Evolutionary conservation across 148 eudicot genomes (phyloP), one percentile per base, ranked within the genome.

Genomic region (Vaccinium macrocarpon): DNA sequence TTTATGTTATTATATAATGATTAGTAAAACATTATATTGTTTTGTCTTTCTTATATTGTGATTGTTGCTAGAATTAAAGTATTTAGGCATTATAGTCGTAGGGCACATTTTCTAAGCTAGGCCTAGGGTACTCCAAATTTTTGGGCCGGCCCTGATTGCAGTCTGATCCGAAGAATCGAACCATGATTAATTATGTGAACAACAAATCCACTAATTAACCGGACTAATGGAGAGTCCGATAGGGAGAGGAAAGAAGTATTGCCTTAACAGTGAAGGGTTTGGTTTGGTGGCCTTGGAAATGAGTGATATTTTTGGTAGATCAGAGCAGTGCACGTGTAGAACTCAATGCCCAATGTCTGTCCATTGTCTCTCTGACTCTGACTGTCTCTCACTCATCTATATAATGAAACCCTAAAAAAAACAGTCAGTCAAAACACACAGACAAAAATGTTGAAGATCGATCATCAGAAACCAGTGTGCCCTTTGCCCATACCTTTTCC

Each of bases 251-350:
- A 74, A 70, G 53, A 38, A 52, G 46, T 27, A 27, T 21, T 71
- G 25, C 66, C 77, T 53, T 84, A 46, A 53, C 27, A 66, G 56
- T 35, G 50, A 82, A 74, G 71, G 13, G 64, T 56, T 18, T 42
- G 52, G 82, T 81, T 55, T 59, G 72, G 82, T 81, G 81, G 79
- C 89, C 86, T 88, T 81, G 89, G 75, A 88, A 88, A 88, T 64
- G 84, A 78, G 64, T 87, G 4, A 42, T 42, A 55, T 79, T 80
- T 88, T 27, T 68, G 35, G 73, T 27, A 27, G 38, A 68, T 82
- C 71, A 86, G 82, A 83, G 84, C 82, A 79, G 76, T 66, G 90
- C 90, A 88, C 86, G 90, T 88, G 90, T 83, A 85, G 35, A 76
- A 80, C 87, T 49, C 76, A 71, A 27, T n/a, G 29, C 77, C 62